Base-by-base conservation (phyloP, 1,139 yeast species). In the Yamadazyma sp. region DNA sequence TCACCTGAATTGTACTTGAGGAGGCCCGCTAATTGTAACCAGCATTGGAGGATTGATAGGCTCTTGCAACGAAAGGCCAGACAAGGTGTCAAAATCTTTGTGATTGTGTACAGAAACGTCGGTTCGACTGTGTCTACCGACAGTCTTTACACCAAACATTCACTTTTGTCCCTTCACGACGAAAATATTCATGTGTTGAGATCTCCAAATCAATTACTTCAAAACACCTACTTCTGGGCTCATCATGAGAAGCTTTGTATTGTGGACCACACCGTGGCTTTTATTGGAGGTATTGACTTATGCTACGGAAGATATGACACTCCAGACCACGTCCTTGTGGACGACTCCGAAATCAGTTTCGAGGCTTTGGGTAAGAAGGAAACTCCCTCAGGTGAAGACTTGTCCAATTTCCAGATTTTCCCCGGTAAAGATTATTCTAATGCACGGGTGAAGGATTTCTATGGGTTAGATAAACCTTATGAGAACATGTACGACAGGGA, bases 341-440 rank as follows among this genome's bases (percentile, higher is more conserved):
- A 94, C 64, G 97, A 89, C 50, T 65, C 75, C 0, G 61, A 62
- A 2, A 50, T 64, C 30, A 68, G 70, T 24, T 78, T 77, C 51
- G 61, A 53, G 2, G 48, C 65, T 3, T 54, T 71, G 38, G 61
- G 65, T 5, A 51, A 61, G 35, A 25, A 41, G 9, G 39, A 37
- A 12, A 51, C 55, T 2, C 55, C 64, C 3, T 49, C 61, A 1
- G 73, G 69, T 26, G 69, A 66, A 30, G 53, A 48, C 17, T 62
- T 56, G 39, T 49, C 64, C 17, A 69, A 73, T 36, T 80, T 76
- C 51, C 96, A 89, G 58, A 75, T 79, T 2, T 92, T 92, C 71
- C 96, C 97, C 0, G 99, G 99, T 23, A 94, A 94, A 56, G 99
- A 94, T 62, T 94, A 94, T 60, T 89, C 98, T 0, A 94, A 94